phyloP scores from a whole-genome alignment of 257 asterid species.

The Ophiorrhiza pumila region DNA sequence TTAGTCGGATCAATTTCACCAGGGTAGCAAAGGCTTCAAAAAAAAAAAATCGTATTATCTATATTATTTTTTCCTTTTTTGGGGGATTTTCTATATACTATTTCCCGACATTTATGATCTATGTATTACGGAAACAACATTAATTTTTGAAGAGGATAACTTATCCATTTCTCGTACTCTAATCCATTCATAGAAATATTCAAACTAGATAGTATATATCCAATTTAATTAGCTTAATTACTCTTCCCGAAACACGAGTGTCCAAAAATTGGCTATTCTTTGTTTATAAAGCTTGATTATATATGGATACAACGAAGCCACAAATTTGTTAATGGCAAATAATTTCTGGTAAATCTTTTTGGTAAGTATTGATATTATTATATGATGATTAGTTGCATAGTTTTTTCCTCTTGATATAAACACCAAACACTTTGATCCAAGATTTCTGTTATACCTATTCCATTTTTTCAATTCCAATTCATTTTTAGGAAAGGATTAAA shows the following conservation, averaged over 20 bases:
- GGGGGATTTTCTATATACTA: too few species aligned
- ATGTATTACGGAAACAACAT: background rate
- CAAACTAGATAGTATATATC: background rate
- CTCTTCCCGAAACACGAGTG: background rate
- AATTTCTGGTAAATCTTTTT: background rate
- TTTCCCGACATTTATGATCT: too few species aligned
- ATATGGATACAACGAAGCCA: background rate
- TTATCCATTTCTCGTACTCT: background rate
- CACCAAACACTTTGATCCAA: background rate
- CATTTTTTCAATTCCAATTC: too few species aligned
- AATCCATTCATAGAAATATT: constrained; percentile 2
- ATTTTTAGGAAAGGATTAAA: background rate
- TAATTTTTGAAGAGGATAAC: background rate
- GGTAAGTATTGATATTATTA: too few species aligned
- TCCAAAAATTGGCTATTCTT: background rate
- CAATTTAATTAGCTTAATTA: too few species aligned
- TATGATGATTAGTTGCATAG: too few species aligned
- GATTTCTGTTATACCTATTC: too few species aligned
- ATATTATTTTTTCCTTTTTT: too few species aligned
- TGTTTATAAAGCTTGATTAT: background rate
- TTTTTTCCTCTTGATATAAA: too few species aligned
- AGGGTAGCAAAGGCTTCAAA: too few species aligned
- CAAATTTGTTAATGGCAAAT: background rate
- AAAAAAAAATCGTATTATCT: too few species aligned
- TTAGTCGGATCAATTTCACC: background rate